Evolutionary conservation across 1,284 basidiomycete genomes (phyloP), one percentile per base, ranked within the genome.

Genomic region (Meripilus lineatus): DNA sequence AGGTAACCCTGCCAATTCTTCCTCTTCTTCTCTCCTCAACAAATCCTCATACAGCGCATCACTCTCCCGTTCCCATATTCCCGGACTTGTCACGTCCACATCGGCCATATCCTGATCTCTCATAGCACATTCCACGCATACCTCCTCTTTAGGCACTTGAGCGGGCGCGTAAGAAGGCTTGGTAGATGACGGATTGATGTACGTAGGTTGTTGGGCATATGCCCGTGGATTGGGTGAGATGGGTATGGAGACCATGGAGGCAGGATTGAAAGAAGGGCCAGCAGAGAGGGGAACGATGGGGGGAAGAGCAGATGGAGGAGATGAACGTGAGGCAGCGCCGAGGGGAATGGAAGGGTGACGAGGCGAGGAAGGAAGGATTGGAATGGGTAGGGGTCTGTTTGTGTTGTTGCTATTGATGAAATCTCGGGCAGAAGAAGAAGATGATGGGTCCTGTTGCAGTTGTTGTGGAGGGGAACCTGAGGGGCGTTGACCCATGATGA

Each of bases 111-210:
- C 95, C 59, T 95, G 84, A 68, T 99, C 95, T 34, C 95, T 85
- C 95, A 99, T 99, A 58, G 96, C 91, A 64, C 95, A 99, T 68
- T 99, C 95, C 38, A 98, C 74, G 58, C 95, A 99, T 34, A 98
- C 72, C 63, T 97, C 93, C 55, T 86, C 84, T 50, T 73, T 79
- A 17, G 67, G 74, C 42, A 57, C 68, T 54, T 63, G 67, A 34
- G 72, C 68, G 25, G 77, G 74, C 10, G 75, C 70, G 56, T 77
- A 78, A 18, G 79, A 69, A 13, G 81, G 75, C 46, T 80, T 79
- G 42, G 75, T 58, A 5, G 75, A 65, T 1, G 69, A 62, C 30
- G 82, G 79, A 3, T 75, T 84, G 54, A 87, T 79, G 51, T 81
- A 88, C 0, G 81, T 88, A 7, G 85, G 84, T 47, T 85, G 84